Base-by-base conservation (phyloP, 768 basidiomycete genomes). In the Cyclocybe cylindracea region DNA sequence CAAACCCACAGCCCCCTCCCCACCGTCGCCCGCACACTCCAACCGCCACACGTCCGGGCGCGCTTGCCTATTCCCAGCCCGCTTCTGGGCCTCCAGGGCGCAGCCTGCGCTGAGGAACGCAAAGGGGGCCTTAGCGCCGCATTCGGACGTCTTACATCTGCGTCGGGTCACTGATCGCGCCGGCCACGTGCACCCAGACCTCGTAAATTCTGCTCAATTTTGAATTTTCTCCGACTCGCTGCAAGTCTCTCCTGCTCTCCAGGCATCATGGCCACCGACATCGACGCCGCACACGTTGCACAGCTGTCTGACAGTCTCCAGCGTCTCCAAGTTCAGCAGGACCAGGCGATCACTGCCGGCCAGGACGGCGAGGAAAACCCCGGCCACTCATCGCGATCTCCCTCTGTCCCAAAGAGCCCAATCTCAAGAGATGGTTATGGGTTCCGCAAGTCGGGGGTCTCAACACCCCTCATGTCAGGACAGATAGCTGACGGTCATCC, bases 381-480 rank as follows among this genome's bases (percentile, higher is more conserved):
- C 29, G 34, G 45, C 45, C 13, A 19, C 4, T 4, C 18, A 43
- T 31, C 39, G 11, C 29, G 7, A 33, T 33, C 61, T 16, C 49
- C 19, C 18, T 50, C 61, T 11, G 39, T 51, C 35, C 60, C 63
- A 39, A 57, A 61, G 40, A 63, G 57, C 7, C 67, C 79, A 48
- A 75, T 73, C 51, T 70, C 78, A 16, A 78, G 78, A 48, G 92
- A 94, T 46, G 91, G 89, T 46, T 92, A 91, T 68, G 92, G 91
- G 48, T 93, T 93, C 69, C 82, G 89, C 9, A 69, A 79, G 33
- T 93, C 90, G 7, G 88, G 87, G 4, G 64, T 78, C 39, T 79
- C 81, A 39, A 89, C 86, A 8, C 91, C 88, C 41, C 71, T 77
- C 14, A 70, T 66, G 5, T 65, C 66, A 36, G 57, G 69, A 18